A percentile compares a stretch with the other conserved stretches of the same genome.
These are phyloP conservation scores for Kwoniella europaea DNA, from an alignment of 768 basidiomycete species.

Conservation along the genomic window DNA sequence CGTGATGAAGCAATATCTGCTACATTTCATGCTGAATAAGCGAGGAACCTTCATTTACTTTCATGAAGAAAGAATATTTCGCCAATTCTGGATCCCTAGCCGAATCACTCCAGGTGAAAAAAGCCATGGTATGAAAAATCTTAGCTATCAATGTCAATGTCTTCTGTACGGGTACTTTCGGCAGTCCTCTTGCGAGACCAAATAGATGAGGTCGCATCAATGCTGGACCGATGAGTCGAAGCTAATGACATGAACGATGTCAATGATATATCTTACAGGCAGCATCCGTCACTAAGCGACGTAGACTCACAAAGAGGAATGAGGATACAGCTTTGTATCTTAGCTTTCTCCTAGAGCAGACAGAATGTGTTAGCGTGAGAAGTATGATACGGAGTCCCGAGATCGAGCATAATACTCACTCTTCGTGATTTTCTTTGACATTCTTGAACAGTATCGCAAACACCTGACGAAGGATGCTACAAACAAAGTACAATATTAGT, in stretches of 20 bases:
- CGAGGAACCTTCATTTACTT: too few species aligned
- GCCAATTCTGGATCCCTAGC: slow-evolving; percentile 23
- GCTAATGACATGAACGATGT: not conserved
- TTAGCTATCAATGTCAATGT: slow-evolving; percentile 35
- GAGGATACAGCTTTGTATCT: slow-evolving; percentile 35
- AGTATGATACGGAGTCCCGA: not conserved
- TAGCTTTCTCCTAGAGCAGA: slow-evolving; percentile 17
- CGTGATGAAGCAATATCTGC: too few species aligned
- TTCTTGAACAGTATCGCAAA: slow-evolving; percentile 20
- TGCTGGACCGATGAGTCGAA: slow-evolving; percentile 39
- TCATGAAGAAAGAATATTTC: slow-evolving; percentile 21
- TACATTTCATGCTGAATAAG: too few species aligned
- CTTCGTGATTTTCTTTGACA: slow-evolving; percentile 26
- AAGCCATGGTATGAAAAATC: slow-evolving; percentile 33
- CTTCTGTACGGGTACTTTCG: slow-evolving; percentile 15
- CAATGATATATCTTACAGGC: not conserved
- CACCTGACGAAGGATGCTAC: slow-evolving; percentile 23
- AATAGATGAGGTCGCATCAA: slow-evolving; percentile 40
- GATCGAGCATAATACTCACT: not conserved
- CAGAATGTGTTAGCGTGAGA: not conserved
- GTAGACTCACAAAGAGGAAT: slow-evolving; percentile 31
- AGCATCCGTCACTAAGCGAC: not conserved
- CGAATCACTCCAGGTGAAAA: slow-evolving; percentile 24
- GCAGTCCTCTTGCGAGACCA: slow-evolving; percentile 30
- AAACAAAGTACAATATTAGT: too few species aligned